Percentiles rank a stretch among this genome's conserved stretches.
Conservation (phyloP, 352 stramenopile species). For the Peronosclerospora sorghi region DNA sequence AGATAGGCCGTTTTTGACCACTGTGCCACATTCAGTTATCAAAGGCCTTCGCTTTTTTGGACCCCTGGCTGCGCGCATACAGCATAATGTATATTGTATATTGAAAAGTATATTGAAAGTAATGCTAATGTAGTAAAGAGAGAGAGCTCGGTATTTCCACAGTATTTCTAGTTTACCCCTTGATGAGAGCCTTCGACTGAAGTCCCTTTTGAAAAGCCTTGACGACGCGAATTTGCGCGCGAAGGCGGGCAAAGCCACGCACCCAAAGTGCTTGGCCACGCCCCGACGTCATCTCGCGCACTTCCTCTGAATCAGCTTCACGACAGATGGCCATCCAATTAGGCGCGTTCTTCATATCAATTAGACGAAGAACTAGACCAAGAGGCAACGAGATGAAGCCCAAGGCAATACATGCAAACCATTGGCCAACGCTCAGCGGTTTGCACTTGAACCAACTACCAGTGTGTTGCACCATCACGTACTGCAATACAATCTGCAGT, state of each 20-base stretch:
- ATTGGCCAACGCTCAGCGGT: slow-evolving; percentile 32
- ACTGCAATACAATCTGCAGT: slow-evolving; percentile 84
- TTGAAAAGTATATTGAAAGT: too few relatives aligned
- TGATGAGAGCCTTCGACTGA: slow-evolving; percentile 26
- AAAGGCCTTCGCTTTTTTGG: too few relatives aligned
- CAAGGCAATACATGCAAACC: slow-evolving; percentile 47
- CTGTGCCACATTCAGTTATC: too few relatives aligned
- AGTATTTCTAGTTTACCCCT: slow-evolving; percentile 18
- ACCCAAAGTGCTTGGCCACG: slow-evolving; percentile 49
- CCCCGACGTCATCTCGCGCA: slow-evolving; percentile 19
- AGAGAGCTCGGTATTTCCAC: slow-evolving; percentile 2
- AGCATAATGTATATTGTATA: too few relatives aligned
- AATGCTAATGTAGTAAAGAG: too few relatives aligned
- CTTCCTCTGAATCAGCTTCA: slow-evolving; percentile 34
- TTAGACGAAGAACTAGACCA: slow-evolving; percentile 36
- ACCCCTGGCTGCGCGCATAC: too few relatives aligned
- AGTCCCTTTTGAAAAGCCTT: slow-evolving; percentile 55
- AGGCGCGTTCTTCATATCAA: slow-evolving; percentile 47
- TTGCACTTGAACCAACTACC: slow-evolving; percentile 57
- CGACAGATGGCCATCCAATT: slow-evolving; percentile 45
- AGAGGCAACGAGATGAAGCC: slow-evolving; percentile 39
- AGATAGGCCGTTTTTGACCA: too few relatives aligned
- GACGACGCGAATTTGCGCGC: slow-evolving; percentile 51
- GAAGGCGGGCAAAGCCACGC: slow-evolving; percentile 36
- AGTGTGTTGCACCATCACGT: slow-evolving; percentile 92